phyloP scores from a whole-genome alignment of 345 rosid species.

The Citropsis articulata region DNA sequence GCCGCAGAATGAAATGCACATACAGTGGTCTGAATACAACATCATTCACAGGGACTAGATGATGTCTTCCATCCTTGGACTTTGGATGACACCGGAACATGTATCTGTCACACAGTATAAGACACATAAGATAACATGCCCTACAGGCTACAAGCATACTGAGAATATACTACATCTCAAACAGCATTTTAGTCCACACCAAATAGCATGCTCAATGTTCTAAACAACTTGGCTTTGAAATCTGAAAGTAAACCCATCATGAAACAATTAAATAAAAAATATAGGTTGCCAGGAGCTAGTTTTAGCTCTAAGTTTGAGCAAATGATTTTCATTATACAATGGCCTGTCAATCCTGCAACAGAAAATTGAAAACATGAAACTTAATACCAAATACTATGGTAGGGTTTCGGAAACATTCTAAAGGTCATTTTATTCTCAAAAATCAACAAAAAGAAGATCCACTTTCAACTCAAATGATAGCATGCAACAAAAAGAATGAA shows the following conservation, averaged over 20 bases:
- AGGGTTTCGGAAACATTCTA: background rate
- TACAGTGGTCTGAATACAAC: slow-evolving; percentile 65
- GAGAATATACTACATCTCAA: background rate
- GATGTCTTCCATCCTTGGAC: slow-evolving; percentile 51
- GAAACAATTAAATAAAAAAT: background rate
- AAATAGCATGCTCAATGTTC: background rate
- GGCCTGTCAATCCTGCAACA: background rate
- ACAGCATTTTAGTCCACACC: background rate
- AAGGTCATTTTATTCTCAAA: background rate
- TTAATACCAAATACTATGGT: background rate
- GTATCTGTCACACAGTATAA: slow-evolving; percentile 45
- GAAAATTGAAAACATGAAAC: background rate
- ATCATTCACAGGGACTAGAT: slow-evolving; percentile 63
- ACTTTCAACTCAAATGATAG: background rate
- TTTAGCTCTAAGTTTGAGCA: background rate
- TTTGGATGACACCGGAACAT: slow-evolving; percentile 76
- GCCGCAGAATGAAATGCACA: slow-evolving; percentile 24
- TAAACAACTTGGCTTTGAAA: background rate
- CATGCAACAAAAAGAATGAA: background rate
- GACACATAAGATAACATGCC: background rate
- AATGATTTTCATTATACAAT: background rate
- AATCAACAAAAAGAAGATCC: background rate
- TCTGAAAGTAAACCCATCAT: background rate
- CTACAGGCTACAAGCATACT: background rate
- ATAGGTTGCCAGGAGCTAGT: background rate